These are phyloP conservation scores for Viridothelium virens DNA, from an alignment of 495 filamentous ascomycete species.

Conservation along the genomic window DNA sequence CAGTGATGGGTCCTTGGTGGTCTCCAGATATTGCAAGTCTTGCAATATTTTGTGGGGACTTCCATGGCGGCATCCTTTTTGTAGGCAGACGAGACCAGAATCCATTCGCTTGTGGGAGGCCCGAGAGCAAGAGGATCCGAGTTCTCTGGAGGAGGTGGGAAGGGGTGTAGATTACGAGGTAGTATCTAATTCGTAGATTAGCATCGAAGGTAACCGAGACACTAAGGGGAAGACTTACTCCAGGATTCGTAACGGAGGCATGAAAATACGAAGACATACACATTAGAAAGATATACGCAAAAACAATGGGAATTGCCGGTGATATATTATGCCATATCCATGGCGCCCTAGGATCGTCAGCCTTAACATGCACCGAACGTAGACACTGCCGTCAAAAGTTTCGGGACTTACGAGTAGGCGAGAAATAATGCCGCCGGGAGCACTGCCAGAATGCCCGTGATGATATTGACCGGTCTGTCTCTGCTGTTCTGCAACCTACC, in stretches of 20 bases:
- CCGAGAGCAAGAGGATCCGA: constrained; percentile 73
- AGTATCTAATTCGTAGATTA: constrained; percentile 51
- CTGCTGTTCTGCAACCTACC: constrained; percentile 82
- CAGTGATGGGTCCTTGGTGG: constrained; percentile 94
- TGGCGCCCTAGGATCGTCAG: constrained; percentile 49
- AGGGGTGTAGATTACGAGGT: constrained; percentile 71
- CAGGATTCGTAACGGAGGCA: constrained; percentile 83
- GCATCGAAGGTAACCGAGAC: constrained; percentile 22
- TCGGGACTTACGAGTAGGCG: constrained; percentile 57
- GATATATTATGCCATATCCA: constrained; percentile 89
- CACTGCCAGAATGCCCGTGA: constrained; percentile 69
- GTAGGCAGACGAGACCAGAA: constrained; percentile 70
- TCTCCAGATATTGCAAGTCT: constrained; percentile 92
- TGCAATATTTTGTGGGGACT: constrained; percentile 95
- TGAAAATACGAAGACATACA: constrained; percentile 90
- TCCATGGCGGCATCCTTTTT: constrained; percentile 78
- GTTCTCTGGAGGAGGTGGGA: constrained; percentile 50
- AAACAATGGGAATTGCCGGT: constrained; percentile 83
- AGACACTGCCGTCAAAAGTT: constrained; percentile 7
- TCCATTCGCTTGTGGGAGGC: constrained; percentile 84
- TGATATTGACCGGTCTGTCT: constrained; percentile 85
- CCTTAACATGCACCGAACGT: constrained; percentile 13
- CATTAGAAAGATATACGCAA: constrained; percentile 81
- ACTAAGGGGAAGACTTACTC: constrained; percentile 51
- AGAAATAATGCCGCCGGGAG: constrained; percentile 77